Base-by-base conservation (phyloP, 2,329 filamentous ascomycete genomes). In the Gaeumannomyces tritici region DNA sequence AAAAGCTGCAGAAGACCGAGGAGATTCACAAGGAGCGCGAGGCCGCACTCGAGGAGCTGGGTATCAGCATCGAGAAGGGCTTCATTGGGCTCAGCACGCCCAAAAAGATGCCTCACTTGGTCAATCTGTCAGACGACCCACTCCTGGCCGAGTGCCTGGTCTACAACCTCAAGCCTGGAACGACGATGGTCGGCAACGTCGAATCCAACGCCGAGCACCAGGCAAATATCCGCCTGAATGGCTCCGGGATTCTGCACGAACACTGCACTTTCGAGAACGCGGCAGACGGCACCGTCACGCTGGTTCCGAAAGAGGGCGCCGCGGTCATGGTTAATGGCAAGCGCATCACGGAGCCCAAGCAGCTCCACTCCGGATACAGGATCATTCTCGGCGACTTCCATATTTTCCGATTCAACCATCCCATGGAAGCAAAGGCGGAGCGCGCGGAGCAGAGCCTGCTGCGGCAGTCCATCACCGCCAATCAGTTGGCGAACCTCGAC, bases 91-190 rank as follows among this genome's bases (percentile, higher is more conserved):
- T 99, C 65, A 93, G 91, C 64, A 98, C 93, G 26, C 95, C 95
- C 0, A 99, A 99, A 79, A 97, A 97, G 77, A 99, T 98, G 91
- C 95, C 95, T 11, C 95, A 99, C 85, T 78, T 99, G 75, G 95
- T 99, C 75, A 99, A 99, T 73, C 77, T 99, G 68, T 97, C 93
- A n/a, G 90, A 95, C 72, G 90, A 95, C 71, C 95, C 95, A 11
- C 80, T 99, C 35, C 82, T 99, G 57, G 93, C 93, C 6, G 95
- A 99, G 77, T 99, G 95, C 76, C 79, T 99, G 63, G 91, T 99
- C 54, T 99, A 99, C 78, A 99, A 99, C 70, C 84, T 99, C 68
- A 99, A 99, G 74, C 93, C 95, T 8, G 95, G 95, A 35, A 90
- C 86, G 11, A 99, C 95, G 0, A 93, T 90, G 0, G 95, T 99